These are phyloP conservation scores for Venustampulla echinocandica DNA, from an alignment of 495 filamentous ascomycete genomes.

Conservation along the genomic window DNA sequence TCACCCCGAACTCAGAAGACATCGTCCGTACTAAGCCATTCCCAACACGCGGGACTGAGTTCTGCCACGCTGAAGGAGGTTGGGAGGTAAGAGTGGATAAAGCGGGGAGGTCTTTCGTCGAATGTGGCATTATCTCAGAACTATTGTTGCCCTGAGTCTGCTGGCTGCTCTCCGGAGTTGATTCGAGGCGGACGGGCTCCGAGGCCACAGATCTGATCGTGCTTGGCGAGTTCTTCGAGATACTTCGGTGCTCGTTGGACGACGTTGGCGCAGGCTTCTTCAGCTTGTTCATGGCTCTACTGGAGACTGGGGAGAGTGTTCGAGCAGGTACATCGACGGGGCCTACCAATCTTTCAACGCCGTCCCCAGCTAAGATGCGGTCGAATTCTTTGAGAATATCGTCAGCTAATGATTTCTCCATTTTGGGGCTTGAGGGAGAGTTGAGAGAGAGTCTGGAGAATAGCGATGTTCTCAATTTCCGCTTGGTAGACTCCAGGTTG, in stretches of 20 bases:
- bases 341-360: not conserved
- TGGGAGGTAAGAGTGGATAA: not conserved
- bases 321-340: slow-evolving; percentile 2
- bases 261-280: slow-evolving; percentile 2
- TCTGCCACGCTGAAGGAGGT: slow-evolving; percentile 13
- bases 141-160: slow-evolving; percentile 5
- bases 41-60: slow-evolving; percentile 10
- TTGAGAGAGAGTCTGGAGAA: too few relatives aligned
- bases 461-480: too few relatives aligned
- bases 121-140: slow-evolving; percentile 8
- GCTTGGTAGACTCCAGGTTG: too few relatives aligned
- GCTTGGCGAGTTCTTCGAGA: slow-evolving; percentile 9
- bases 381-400: not conserved
- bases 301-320: slow-evolving; percentile 17
- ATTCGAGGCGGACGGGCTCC: slow-evolving; percentile 11
- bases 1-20: slow-evolving; percentile 18
- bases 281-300: slow-evolving; percentile 19
- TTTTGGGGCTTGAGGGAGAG: not conserved
- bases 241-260: not conserved
- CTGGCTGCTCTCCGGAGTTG: slow-evolving; percentile 2
- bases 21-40: slow-evolving; percentile 16
- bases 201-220: slow-evolving; percentile 12
- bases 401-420: not conserved
- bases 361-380: not conserved
- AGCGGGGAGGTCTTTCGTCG: not conserved